Evolutionary conservation across 352 stramenopile genomes (phyloP).

Genomic region (Aphanomyces cochlioides): DNA sequence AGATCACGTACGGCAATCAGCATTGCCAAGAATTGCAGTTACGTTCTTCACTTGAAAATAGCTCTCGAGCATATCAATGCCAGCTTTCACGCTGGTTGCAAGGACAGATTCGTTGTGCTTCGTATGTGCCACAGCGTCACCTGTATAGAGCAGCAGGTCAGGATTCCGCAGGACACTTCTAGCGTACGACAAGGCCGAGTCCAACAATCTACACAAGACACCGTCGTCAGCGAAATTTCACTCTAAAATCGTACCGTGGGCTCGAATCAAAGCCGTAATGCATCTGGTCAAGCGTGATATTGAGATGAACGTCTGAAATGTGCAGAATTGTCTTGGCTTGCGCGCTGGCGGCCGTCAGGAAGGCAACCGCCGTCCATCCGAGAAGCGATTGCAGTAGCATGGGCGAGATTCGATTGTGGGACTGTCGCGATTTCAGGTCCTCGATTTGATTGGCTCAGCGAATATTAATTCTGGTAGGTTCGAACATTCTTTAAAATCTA

Average conservation of each 20-base stretch:
- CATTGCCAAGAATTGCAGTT: slow-evolving; percentile 79
- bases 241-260: slow-evolving; percentile 36
- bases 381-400: neutral
- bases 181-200: slow-evolving; percentile 66
- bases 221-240: no score
- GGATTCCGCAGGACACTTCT: slow-evolving; percentile 50
- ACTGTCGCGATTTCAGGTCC: no score
- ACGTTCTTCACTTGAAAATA: slow-evolving; percentile 49
- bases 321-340: slow-evolving; percentile 58
- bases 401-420: neutral
- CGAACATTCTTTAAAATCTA: no score
- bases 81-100: slow-evolving; percentile 54
- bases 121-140: slow-evolving; percentile 69
- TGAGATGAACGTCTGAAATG: slow-evolving; percentile 84
- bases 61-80: slow-evolving; percentile 63
- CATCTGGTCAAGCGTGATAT: slow-evolving; percentile 34
- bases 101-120: slow-evolving; percentile 51
- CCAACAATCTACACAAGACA: slow-evolving; percentile 41
- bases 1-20: slow-evolving; percentile 51
- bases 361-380: neutral
- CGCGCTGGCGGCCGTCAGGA: neutral
- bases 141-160: slow-evolving; percentile 77
- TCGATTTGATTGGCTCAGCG: no score
- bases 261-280: slow-evolving; percentile 41
- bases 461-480: no score